Conservation (phyloP, 2,329 filamentous ascomycete genomes). For the Xylaria sp. region DNA sequence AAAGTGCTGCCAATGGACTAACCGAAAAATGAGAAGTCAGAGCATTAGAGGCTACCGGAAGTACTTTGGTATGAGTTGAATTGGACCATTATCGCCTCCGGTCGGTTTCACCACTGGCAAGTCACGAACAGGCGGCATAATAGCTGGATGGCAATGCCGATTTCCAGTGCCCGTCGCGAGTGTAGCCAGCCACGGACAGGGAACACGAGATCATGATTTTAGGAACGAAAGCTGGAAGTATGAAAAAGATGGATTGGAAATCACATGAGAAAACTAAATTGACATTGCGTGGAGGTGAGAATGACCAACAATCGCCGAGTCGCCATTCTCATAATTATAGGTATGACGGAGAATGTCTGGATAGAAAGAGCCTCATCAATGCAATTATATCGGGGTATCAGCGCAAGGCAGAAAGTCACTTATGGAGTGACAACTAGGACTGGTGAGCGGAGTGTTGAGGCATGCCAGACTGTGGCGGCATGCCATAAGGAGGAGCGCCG, state of each 20-base stretch:
- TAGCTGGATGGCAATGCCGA: slow-evolving; percentile 18
- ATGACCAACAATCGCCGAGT: slow-evolving; percentile 51
- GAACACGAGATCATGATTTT: slow-evolving; percentile 21
- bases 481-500: slow-evolving; percentile 71
- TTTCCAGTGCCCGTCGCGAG: not conserved
- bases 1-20: not conserved
- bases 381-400: slow-evolving; percentile 67
- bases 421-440: slow-evolving; percentile 57
- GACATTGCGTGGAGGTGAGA: slow-evolving; percentile 39
- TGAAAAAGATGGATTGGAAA: slow-evolving; percentile 37
- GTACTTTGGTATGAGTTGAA: not conserved
- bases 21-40: not conserved
- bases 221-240: slow-evolving; percentile 30
- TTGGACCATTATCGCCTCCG: slow-evolving; percentile 2
- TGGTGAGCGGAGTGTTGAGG: slow-evolving; percentile 83
- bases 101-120: slow-evolving; percentile 3
- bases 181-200: slow-evolving; percentile 3
- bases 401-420: slow-evolving; percentile 43
- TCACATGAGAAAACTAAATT: slow-evolving; percentile 33
- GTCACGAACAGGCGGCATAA: slow-evolving; percentile 1
- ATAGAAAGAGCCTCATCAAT: slow-evolving; percentile 50
- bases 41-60: not conserved
- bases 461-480: slow-evolving; percentile 79
- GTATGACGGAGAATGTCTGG: slow-evolving; percentile 42
- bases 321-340: slow-evolving; percentile 50